A percentile compares a stretch with the other conserved stretches of the same genome.
phyloP scores from a whole-genome alignment of 495 filamentous ascomycete genomes.

The Lophiotrema nucula region DNA sequence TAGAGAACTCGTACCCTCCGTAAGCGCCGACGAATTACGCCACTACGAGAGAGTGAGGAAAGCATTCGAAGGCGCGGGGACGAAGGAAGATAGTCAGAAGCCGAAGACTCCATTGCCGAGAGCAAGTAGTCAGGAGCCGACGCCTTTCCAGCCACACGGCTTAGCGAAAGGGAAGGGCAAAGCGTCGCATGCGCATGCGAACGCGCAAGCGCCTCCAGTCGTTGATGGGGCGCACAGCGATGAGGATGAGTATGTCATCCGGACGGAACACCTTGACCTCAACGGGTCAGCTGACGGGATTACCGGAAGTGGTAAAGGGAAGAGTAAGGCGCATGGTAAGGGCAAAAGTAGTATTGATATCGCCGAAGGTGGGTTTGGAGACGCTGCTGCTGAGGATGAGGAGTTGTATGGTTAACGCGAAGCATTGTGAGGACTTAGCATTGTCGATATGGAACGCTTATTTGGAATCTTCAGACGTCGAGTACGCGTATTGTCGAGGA shows the following conservation, averaged over 20 bases:
- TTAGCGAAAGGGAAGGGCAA: slow-evolving; percentile 43
- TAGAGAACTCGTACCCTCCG: slow-evolving; percentile 82
- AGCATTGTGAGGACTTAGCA: too few species aligned
- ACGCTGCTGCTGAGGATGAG: slow-evolving; percentile 41
- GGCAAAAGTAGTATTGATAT: slow-evolving; percentile 43
- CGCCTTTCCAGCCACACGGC: neutral
- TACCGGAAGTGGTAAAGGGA: slow-evolving; percentile 48
- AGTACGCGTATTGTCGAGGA: too few species aligned
- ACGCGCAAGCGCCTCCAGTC: slow-evolving; percentile 20
- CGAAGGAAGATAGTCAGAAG: slow-evolving; percentile 37
- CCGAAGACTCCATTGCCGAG: too few species aligned
- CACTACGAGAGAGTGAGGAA: slow-evolving; percentile 85
- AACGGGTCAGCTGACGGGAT: slow-evolving; percentile 28
- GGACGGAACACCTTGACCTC: slow-evolving; percentile 45
- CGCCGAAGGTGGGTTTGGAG: slow-evolving; percentile 35
- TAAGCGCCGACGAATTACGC: slow-evolving; percentile 86
- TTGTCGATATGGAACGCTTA: too few species aligned
- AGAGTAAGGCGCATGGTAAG: slow-evolving; percentile 54
- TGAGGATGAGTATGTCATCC: slow-evolving; percentile 46
- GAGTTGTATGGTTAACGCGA: slow-evolving; percentile 32
- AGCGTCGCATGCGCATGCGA: neutral
- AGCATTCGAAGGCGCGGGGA: slow-evolving; percentile 63
- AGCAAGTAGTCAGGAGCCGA: too few species aligned
- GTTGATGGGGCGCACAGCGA: slow-evolving; percentile 19
- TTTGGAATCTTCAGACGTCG: too few species aligned